phyloP scores from a whole-genome alignment of 345 rosid species.

The Toxicodendron radicans region DNA sequence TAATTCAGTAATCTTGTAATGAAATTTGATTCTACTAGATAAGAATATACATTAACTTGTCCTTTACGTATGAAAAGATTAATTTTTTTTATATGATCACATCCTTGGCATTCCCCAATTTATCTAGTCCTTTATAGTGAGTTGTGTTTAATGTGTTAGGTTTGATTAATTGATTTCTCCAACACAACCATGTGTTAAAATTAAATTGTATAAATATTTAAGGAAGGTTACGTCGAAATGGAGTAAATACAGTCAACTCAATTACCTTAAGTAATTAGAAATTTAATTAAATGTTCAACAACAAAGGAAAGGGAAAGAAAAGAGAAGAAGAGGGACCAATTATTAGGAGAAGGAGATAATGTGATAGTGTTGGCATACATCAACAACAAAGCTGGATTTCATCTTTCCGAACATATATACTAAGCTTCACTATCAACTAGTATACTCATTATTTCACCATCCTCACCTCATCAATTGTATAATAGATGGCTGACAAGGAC shows the following conservation, averaged over 20 bases:
- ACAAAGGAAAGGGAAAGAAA: background rate
- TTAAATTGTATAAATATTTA: no score
- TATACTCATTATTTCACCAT: background rate
- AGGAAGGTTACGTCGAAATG: no score
- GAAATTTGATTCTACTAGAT: background rate
- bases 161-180: no score
- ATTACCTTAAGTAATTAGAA: no score
- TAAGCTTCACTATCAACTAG: background rate
- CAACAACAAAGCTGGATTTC: background rate
- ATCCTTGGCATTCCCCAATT: no score
- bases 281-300: background rate
- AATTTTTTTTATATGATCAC: no score
- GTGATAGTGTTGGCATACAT: background rate
- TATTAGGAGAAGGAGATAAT: background rate
- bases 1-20: background rate
- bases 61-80: background rate
- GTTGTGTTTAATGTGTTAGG: no score
- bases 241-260: no score
- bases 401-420: background rate
- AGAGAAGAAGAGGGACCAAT: background rate
- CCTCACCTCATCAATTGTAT: background rate
- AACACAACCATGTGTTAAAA: no score
- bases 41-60: background rate
- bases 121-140: no score
- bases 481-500: background rate